phyloP scores from a whole-genome alignment of 352 stramenopile species.

The Globisporangium spiculum region DNA sequence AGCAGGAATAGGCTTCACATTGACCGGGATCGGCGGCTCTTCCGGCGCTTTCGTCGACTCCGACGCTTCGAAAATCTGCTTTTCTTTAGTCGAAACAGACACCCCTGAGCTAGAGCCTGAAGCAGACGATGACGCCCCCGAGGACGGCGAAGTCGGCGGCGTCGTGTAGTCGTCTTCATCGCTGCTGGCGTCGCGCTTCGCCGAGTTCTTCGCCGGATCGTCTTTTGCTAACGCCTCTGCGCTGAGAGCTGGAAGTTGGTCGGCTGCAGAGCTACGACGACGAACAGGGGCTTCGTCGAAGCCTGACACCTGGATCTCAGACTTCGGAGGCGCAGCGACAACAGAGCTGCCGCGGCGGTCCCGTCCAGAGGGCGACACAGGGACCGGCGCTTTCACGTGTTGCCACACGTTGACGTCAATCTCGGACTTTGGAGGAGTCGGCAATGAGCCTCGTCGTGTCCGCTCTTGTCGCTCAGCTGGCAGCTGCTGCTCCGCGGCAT shows the following conservation, averaged over 20 bases:
- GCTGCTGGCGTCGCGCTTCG: constrained; percentile 12
- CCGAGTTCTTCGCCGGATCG: not conserved
- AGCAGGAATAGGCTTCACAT: not conserved
- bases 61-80: not conserved
- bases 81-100: not conserved
- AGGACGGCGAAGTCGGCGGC: constrained; percentile 17
- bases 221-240: not conserved
- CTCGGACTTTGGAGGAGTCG: constrained; percentile 26
- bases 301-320: constrained; percentile 44
- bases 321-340: constrained; percentile 36
- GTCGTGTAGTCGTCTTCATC: constrained; percentile 16
- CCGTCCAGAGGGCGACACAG: constrained; percentile 6
- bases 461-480: not conserved
- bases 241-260: constrained; percentile 9
- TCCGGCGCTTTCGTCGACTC: constrained; percentile 1
- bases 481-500: constrained; percentile 6
- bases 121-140: constrained; percentile 2
- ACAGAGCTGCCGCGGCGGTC: constrained; percentile 5
- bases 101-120: not conserved
- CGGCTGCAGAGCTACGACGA: constrained; percentile 22
- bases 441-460: constrained; percentile 12
- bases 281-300: constrained; percentile 33
- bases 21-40: constrained; percentile 1
- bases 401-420: constrained; percentile 26
- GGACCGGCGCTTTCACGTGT: not conserved